These are phyloP conservation scores for Vitis rupestris DNA, from an alignment of 164 flowering plant species.

Conservation along the genomic window DNA sequence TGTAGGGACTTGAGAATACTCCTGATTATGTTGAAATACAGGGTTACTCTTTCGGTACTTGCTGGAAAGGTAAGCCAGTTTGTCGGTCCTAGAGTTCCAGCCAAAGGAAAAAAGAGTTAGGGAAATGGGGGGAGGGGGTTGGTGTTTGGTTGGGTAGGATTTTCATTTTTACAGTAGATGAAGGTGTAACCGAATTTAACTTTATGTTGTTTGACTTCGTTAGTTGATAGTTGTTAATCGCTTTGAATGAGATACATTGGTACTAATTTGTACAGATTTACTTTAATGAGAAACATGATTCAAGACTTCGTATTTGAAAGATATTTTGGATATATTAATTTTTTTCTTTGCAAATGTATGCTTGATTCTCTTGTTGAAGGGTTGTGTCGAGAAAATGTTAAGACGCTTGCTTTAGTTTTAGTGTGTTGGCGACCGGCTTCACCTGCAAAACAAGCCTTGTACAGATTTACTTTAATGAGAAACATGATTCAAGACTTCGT, in stretches of 20 bases:
- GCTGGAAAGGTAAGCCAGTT: too few relatives aligned
- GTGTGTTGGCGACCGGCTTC: too few relatives aligned
- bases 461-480: not conserved
- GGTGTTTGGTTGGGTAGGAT: constrained; percentile 5
- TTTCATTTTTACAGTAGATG: constrained; percentile 6
- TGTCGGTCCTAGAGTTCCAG: too few relatives aligned
- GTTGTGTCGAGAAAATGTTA: not conserved
- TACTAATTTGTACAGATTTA: constrained; percentile 4
- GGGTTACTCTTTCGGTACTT: not conserved
- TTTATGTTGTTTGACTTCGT: not conserved
- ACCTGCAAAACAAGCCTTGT: not conserved
- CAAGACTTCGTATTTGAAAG: not conserved
- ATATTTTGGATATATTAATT: too few relatives aligned
- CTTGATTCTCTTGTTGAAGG: too few relatives aligned
- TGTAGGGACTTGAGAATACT: constrained; percentile 32
- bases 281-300: not conserved
- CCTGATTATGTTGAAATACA: not conserved
- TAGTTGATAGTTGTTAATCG: not conserved
- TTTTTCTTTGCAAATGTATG: too few relatives aligned
- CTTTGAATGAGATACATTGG: too few relatives aligned
- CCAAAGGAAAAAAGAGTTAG: not conserved
- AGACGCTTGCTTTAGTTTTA: not conserved
- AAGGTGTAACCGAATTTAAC: too few relatives aligned
- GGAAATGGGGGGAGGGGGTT: not conserved
- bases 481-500: not conserved